Base-by-base conservation (phyloP, 164 flowering plant genomes). In the Stephania cephalantha region DNA sequence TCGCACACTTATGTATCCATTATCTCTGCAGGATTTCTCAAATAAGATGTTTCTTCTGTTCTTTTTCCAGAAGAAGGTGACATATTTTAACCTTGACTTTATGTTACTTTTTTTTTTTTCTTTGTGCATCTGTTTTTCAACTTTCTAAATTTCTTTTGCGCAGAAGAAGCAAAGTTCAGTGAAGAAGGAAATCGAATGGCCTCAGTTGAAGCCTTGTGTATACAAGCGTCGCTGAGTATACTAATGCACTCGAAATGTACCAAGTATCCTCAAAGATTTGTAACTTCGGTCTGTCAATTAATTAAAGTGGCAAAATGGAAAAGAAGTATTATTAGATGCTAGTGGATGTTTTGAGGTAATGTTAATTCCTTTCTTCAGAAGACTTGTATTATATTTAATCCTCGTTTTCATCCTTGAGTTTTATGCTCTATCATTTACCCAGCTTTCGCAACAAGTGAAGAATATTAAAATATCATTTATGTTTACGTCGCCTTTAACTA, bases 1-100 rank as follows among this genome's bases (percentile, higher is more conserved):
- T 30, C 18, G 20, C 66, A 12, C 8, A 10, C 58, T 29, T 79
- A 77, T 29, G 46, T 35, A 52, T 11, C 35, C 61, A 6, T 77
- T 12, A 69, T 48, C 20, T 83, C 1, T 85, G 85, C 97, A 95
- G 98, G 96, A 93, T 76, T 90, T 86, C 83, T 90, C 98, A 52
- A 95, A 93, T 79, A 95, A 93, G 81, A 95, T 95, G 98, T 95
- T 95, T 71, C 84, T 89, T 68, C 81, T 95, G 75, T 81, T 93
- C 15, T 87, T 88, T 83, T 93, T 89, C 86, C 82, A 85, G 85
- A 93, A 90, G 79, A 86, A 90, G 92, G 98, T 90, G 1, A 17
- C 75, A 55, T 15, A 13, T 9, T 44, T 46, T 15, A 35, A n/a
- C 20, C 17, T 52, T 20, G 1, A 5, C 29, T 7, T 11, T 35